Base-by-base conservation (phyloP, 805 yeast species). In the Ogataea sp. region DNA sequence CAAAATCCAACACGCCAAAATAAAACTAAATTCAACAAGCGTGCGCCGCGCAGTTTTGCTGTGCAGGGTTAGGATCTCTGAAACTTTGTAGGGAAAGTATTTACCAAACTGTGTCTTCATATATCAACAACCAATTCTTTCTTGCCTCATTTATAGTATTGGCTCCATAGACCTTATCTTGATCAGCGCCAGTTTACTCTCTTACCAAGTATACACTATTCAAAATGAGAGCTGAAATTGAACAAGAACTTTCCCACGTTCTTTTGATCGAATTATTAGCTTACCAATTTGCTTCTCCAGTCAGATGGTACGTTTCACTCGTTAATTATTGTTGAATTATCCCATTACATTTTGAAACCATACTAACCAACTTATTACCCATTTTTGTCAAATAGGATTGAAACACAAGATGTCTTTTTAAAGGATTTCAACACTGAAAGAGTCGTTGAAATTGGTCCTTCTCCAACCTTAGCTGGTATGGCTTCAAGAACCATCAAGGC, bases 391-490 rank as follows among this genome's bases (percentile, higher is more conserved):
- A 14, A 16, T 31, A 59, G 65, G 69, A 93, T 94, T 63, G 98
- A 94, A 64, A 93, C 98, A 46, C 99, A 93, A 68, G 98, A 93
- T 70, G 97, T 93, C 43, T 84, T 93, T 61, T 76, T 93, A 61
- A 84, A 85, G 62, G 93, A 88, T 53, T 83, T 78, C 76, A 88
- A 90, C 67, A 83, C 97, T 45, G 98, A 94, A 69, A 78, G 98
- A 59, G 90, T 93, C 45, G 96, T 93, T 50, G 99, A 93, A 67
- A 86, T 93, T 48, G 99, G 99, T 40, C 99, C 99, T 45, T 88
- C 97, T 36, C 97, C 99, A 44, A 93, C 98, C 33, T 74, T 93
- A 61, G 93, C 97, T 31, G 97, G 97, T 50, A 93, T 93, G 99
- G 97, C 98, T 48, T 78, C 85, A 52, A 82, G 97, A 70, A 93